Percentiles rank a stretch among this genome's conserved stretches.
phyloP scores from a whole-genome alignment of 148 eudicot species.

The Amaranthus palmeri region DNA sequence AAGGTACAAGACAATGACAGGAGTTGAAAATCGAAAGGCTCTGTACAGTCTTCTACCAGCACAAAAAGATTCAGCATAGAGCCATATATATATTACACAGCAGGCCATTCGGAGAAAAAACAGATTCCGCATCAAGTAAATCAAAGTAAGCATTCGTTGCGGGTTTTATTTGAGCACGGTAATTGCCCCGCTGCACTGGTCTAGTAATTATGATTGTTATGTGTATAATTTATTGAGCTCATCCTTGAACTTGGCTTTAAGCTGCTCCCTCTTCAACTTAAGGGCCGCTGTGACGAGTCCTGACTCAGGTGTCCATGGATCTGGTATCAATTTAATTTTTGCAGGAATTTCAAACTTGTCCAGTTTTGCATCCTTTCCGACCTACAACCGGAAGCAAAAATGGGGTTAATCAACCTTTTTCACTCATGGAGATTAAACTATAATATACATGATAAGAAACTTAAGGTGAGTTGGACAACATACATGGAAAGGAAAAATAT shows the following conservation, averaged over 20 bases:
- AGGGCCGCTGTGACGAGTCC: constrained; percentile 95
- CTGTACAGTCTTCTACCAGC: constrained; percentile 7
- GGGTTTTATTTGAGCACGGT: no score
- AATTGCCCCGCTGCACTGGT: no score
- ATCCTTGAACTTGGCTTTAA: constrained; percentile 72
- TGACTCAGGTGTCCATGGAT: constrained; percentile 92
- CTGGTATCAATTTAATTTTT: constrained; percentile 67
- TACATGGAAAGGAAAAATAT: no score
- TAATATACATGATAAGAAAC: no score
- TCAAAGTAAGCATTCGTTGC: background rate
- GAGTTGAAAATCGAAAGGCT: background rate
- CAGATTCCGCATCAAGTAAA: background rate
- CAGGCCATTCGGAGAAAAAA: background rate
- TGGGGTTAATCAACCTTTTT: no score
- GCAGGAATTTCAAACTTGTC: constrained; percentile 83
- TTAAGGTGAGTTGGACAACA: no score
- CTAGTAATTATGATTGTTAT: constrained; percentile 24
- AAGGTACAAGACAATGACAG: background rate
- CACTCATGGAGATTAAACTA: no score
- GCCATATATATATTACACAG: background rate
- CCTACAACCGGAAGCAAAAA: constrained; percentile 34
- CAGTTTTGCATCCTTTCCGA: constrained; percentile 59
- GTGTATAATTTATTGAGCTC: constrained; percentile 61
- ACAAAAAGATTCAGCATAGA: background rate
- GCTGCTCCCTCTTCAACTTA: constrained; percentile 82